These are phyloP conservation scores for Choanephora cucurbitarum DNA, from an alignment of 371 early-diverging fungal genomes.

Conservation along the genomic window DNA sequence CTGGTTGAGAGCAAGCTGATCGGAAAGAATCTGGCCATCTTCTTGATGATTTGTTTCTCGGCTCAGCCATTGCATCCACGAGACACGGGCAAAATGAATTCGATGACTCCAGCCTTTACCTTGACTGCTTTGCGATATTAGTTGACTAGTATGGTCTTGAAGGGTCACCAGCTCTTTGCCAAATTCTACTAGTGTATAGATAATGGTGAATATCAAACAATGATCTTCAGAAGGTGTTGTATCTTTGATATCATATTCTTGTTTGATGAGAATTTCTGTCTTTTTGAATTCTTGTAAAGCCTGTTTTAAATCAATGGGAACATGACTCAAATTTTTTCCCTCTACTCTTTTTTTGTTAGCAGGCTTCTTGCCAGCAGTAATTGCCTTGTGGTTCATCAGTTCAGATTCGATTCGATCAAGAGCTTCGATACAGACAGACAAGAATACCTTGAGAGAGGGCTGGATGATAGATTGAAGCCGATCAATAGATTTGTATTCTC, in stretches of 20 bases:
- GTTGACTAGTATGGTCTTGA: constrained; percentile 16
- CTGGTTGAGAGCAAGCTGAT: constrained; percentile 19
- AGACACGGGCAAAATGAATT: constrained; percentile 30
- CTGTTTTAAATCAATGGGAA: constrained; percentile 2
- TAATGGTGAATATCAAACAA: constrained; percentile 36
- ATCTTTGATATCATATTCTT: constrained; percentile 22
- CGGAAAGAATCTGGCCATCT: constrained; percentile 12
- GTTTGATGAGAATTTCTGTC: constrained; percentile 25
- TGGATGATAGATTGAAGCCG: constrained; percentile 29
- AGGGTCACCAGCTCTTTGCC: constrained; percentile 28
- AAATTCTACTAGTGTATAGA: constrained; percentile 31
- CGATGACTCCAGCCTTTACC: constrained; percentile 7
- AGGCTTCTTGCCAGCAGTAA: constrained; percentile 3
- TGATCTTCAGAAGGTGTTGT: constrained; percentile 38
- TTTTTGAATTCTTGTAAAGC: constrained; percentile 23
- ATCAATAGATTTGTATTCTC: constrained; percentile 32
- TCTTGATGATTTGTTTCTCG: constrained; percentile 8
- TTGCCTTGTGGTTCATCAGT: constrained; percentile 24
- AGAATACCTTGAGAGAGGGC: constrained; percentile 23
- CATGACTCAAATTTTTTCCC: neutral
- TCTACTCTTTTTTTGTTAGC: too few species aligned
- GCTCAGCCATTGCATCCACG: constrained; percentile 26
- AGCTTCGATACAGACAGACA: constrained; percentile 15
- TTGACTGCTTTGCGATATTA: constrained; percentile 12
- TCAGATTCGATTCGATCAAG: constrained; percentile 21